Evolutionary conservation across 495 filamentous ascomycete genomes (phyloP).

Genomic region (Penicillium ochrochloron): DNA sequence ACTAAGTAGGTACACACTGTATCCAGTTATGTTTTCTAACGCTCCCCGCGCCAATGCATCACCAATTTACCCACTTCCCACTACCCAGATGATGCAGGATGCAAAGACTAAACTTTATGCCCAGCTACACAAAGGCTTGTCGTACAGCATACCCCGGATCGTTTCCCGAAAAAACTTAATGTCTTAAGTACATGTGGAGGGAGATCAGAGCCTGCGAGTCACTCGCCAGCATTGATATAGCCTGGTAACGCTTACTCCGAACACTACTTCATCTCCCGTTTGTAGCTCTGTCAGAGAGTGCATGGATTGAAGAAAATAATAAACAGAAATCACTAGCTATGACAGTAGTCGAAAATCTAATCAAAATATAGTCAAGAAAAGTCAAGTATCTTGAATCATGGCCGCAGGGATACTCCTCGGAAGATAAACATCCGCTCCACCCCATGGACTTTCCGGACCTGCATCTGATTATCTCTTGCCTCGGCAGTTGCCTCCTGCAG

Average conservation of each 20-base stretch:
- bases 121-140: not conserved
- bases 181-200: not conserved
- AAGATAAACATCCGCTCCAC: not conserved
- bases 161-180: not conserved
- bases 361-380: not conserved
- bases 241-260: not conserved
- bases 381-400: not conserved
- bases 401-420: not conserved
- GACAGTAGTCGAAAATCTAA: no score
- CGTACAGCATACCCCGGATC: constrained; percentile 6
- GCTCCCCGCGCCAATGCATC: not conserved
- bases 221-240: not conserved
- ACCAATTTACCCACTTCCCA: not conserved
- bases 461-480: not conserved
- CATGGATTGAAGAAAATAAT: no score
- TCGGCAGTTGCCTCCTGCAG: not conserved
- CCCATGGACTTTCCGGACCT: not conserved
- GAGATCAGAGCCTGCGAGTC: not conserved
- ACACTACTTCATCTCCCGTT: not conserved
- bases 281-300: not conserved
- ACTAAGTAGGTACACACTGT: not conserved
- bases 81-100: not conserved
- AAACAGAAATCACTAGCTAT: no score
- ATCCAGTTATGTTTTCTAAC: not conserved
- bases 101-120: not conserved